Evolutionary conservation across 2,329 filamentous ascomycete species (phyloP).

Genomic region (Fusarium staphyleae): DNA sequence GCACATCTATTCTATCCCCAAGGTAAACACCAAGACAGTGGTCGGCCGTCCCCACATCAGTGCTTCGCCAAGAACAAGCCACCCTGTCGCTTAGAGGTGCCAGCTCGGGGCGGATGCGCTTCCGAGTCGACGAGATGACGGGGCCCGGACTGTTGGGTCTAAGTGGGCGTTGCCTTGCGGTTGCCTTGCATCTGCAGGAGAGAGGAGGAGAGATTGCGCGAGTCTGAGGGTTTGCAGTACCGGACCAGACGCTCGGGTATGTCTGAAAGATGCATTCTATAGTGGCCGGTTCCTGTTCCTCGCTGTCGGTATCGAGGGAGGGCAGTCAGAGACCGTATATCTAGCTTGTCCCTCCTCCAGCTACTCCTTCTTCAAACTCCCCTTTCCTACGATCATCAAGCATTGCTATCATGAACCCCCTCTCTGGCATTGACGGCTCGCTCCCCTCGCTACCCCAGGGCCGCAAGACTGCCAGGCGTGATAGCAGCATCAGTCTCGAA

Average conservation of each 20-base stretch:
- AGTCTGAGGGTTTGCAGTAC: background rate
- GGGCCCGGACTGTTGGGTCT: constrained; percentile 14
- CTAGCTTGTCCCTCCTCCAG: background rate
- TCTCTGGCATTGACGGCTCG: constrained; percentile 31
- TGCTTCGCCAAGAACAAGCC: background rate
- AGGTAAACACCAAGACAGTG: no score
- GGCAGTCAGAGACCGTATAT: constrained; percentile 16
- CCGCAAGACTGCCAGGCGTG: constrained; percentile 7
- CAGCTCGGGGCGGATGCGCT: constrained; percentile 13
- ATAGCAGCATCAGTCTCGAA: constrained; percentile 38
- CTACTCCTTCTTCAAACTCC: background rate
- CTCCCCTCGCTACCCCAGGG: constrained; percentile 16
- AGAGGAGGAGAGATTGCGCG: background rate
- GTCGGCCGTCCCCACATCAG: no score
- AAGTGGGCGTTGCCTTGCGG: constrained; percentile 1
- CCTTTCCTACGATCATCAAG: background rate
- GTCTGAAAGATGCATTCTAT: background rate
- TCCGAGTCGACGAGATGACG: constrained; percentile 12
- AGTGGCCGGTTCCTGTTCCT: constrained; percentile 14
- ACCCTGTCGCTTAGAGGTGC: background rate
- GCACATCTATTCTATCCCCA: no score
- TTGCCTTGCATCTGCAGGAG: constrained; percentile 6
- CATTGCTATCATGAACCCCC: constrained; percentile 21
- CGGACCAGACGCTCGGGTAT: constrained; percentile 18
- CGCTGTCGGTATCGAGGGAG: constrained; percentile 27